Evolutionary conservation across 2,329 filamentous ascomycete genomes (phyloP), one percentile per base, ranked within the genome.

Genomic region (Xylariaceae sp.): DNA sequence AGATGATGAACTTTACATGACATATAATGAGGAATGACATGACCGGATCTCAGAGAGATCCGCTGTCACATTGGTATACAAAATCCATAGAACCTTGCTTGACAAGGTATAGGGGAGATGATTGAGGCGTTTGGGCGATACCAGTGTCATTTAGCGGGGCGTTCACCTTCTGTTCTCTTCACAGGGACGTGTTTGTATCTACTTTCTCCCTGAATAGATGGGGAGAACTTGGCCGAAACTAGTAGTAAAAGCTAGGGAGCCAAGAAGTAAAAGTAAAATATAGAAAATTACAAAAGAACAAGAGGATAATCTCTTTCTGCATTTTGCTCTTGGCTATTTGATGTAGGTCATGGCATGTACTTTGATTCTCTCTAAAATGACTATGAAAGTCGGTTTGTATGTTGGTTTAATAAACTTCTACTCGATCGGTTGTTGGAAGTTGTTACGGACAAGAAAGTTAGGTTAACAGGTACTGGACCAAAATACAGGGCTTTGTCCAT

Each of bases 121-220:
- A 54, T 31, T 49, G 37, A 52, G 58, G 59, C 47, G 56, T 58
- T 67, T 61, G 52, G 56, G 48, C 57, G 61, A 69, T 71, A 69
- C 67, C 67, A 69, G 41, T 65, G 63, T 66, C 39, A 60, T 69
- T 68, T 63, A 68, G 66, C 64, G 63, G 45, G 68, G 68, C 68
- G 67, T 71, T 71, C 11, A 53, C 33, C 39, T 58, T 53, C n/a
- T 40, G 33, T 48, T 52, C 33, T 44, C 43, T 52, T 53, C 24
- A 40, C 47, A 47, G 50, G 33, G 46, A 26, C 9, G 58, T 24
- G 52, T 29, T 45, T 53, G 17, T 47, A 46, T 60, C 40, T 53
- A 56, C 56, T 44, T 53, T 46, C 57, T 56, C 37, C 24, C 48
- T 44, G 21, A n/a, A 4, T 36, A 33, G 26, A 53, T 56, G 41